Percentiles rank a stretch among this genome's conserved stretches.
These are phyloP conservation scores for Pythium dissimile DNA, from an alignment of 352 stramenopile species.

Conservation along the genomic window DNA sequence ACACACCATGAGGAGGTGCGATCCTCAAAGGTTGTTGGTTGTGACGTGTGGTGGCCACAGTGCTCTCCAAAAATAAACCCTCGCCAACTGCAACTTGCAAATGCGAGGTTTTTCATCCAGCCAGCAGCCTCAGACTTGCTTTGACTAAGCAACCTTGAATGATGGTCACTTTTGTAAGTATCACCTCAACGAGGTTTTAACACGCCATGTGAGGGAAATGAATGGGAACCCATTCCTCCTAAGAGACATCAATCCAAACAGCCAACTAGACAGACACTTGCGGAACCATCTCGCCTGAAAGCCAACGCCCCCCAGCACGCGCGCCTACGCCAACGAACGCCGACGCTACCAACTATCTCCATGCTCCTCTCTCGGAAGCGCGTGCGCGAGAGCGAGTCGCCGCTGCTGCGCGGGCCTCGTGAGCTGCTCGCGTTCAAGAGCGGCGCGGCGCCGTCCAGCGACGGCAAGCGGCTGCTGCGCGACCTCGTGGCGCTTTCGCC, in stretches of 20 bases:
- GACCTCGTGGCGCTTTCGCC: conserved; percentile 32
- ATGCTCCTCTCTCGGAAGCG: conserved; percentile 58
- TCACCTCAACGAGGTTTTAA: conserved; percentile 18
- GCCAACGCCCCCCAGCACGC: background rate
- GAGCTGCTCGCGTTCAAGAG: conserved; percentile 14
- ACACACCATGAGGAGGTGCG: conserved; percentile 14
- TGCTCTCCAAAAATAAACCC: conserved; percentile 11
- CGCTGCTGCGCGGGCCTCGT: conserved; percentile 25
- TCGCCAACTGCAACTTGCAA: conserved; percentile 7
- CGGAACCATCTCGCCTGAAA: no score
- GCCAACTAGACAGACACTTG: no score
- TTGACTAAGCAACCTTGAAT: no score
- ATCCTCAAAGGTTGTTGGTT: conserved; percentile 20
- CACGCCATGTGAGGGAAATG: background rate
- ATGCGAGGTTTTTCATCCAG: conserved; percentile 7
- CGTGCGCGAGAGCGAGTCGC: conserved; percentile 24
- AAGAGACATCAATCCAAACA: background rate
- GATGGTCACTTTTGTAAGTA: no score
- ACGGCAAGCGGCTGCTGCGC: conserved; percentile 39
- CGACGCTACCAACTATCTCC: background rate
- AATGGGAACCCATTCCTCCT: conserved; percentile 14
- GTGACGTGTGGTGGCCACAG: conserved; percentile 2
- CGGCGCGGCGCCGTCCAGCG: background rate
- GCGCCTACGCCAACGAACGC: background rate
- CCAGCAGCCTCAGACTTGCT: no score